These are phyloP conservation scores for Terfezia boudieri DNA, from an alignment of 495 filamentous ascomycete species.

Conservation along the genomic window DNA sequence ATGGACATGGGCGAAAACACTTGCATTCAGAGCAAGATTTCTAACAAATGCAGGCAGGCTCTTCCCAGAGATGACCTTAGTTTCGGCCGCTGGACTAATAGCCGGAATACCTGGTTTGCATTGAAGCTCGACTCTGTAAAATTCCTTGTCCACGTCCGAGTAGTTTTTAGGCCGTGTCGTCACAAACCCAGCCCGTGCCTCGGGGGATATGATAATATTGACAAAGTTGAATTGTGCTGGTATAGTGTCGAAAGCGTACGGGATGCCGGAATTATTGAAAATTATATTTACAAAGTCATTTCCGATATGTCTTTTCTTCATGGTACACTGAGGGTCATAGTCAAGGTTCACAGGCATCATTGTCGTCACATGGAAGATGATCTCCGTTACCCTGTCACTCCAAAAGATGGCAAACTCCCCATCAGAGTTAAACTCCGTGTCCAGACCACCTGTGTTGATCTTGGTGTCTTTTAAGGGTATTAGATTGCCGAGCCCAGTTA, in stretches of 20 bases:
- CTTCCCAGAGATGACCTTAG: slow-evolving; percentile 62
- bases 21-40: slow-evolving; percentile 78
- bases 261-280: slow-evolving; percentile 78
- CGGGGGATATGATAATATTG: slow-evolving; percentile 85
- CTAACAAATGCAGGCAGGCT: slow-evolving; percentile 71
- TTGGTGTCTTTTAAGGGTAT: slow-evolving; percentile 55
- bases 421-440: slow-evolving; percentile 48
- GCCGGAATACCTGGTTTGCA: slow-evolving; percentile 67
- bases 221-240: slow-evolving; percentile 86
- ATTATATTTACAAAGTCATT: slow-evolving; percentile 98
- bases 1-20: slow-evolving; percentile 82
- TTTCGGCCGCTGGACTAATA: slow-evolving; percentile 66
- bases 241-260: slow-evolving; percentile 79
- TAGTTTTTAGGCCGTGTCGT: slow-evolving; percentile 21
- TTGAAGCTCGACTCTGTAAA: slow-evolving; percentile 68
- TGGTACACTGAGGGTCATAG: slow-evolving; percentile 47
- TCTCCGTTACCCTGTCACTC: slow-evolving; percentile 82
- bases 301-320: slow-evolving; percentile 87
- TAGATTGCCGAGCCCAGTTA: slow-evolving; percentile 57
- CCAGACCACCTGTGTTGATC: slow-evolving; percentile 89
- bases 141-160: slow-evolving; percentile 26
- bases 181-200: slow-evolving; percentile 41
- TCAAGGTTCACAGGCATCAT: slow-evolving; percentile 71
- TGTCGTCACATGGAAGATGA: slow-evolving; percentile 85
- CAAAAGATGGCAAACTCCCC: slow-evolving; percentile 76